These are phyloP conservation scores for Paramyrothecium sp. DNA, from an alignment of 2,329 filamentous ascomycete genomes.

Conservation along the genomic window DNA sequence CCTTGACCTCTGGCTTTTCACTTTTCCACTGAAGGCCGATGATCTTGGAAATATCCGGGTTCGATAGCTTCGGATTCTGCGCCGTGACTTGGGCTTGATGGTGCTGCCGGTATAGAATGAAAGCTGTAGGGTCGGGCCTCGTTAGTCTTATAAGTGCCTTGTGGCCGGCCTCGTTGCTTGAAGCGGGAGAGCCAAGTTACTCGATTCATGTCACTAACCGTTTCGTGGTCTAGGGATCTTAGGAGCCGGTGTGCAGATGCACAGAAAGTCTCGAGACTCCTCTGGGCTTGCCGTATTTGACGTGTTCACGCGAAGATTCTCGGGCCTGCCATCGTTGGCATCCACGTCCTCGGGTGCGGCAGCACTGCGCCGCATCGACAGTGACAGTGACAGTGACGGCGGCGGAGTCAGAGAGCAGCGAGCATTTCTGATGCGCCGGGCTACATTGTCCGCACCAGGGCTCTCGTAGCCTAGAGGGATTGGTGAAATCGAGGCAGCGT, in stretches of 20 bases:
- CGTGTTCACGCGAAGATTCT: slow-evolving; percentile 24
- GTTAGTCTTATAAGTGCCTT: too few relatives aligned
- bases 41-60: slow-evolving; percentile 96
- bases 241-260: slow-evolving; percentile 54
- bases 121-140: slow-evolving; percentile 58
- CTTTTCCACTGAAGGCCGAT: slow-evolving; percentile 91
- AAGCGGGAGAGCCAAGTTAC: not conserved
- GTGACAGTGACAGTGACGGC: not conserved
- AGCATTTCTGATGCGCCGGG: not conserved
- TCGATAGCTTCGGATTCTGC: slow-evolving; percentile 83
- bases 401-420: not conserved
- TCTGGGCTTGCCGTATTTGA: slow-evolving; percentile 26
- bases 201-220: slow-evolving; percentile 39
- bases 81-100: slow-evolving; percentile 80
- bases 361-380: slow-evolving; percentile 37
- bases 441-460: not conserved
- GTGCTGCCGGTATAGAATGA: slow-evolving; percentile 95
- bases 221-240: slow-evolving; percentile 60
- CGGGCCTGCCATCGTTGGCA: slow-evolving; percentile 33
- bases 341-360: slow-evolving; percentile 44
- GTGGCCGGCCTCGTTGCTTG: not conserved
- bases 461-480: not conserved
- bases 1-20: slow-evolving; percentile 71
- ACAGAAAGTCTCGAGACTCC: slow-evolving; percentile 44
- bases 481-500: not conserved